Base-by-base conservation (phyloP, 768 basidiomycete genomes). In the Lentinula boryana region DNA sequence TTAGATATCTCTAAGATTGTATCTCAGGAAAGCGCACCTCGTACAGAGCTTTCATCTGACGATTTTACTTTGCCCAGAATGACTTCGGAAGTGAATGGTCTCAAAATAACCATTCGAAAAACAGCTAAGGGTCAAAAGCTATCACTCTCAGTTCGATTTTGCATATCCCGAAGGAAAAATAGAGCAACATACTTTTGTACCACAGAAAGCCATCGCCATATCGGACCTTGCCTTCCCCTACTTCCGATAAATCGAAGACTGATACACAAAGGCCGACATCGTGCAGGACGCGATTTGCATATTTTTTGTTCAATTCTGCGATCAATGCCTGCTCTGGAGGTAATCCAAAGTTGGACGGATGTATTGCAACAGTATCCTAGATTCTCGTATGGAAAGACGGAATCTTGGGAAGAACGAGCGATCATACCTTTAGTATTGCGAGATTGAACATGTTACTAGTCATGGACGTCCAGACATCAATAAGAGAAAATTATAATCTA, bases 201-300 rank as follows among this genome's bases (percentile, higher is more conserved):
- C 95, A 98, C 68, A 96, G 76, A 69, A 87, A 87, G 0, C 96
- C 96, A 72, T 99, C 96, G 0, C 96, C 95, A 67, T 95, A 97
- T 38, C 94, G 81, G 4, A 99, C 87, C 63, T 90, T 95, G 1
- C 96, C 96, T 68, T 98, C 95, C 1, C 93, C 89, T 1, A 86
- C 89, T 64, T 93, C 84, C 0, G 86, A 76, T 43, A 99, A 75
- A 71, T 98, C 96, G 63, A 94, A 97, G 0, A 94, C 84, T 62
- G 88, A 92, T 56, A 98, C 83, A 64, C 93, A 95, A 23, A 99
- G 82, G 1, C 96, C 96, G 60, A 96, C 87, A 60, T 94, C 89
- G 67, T 95, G 91, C 16, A 98, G 75, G 50, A 95, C 85, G 58
- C 89, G 84, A 71, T 98, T 98, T 4, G 96, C 91, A 65, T 96